Evolutionary conservation across 2,329 filamentous ascomycete genomes (phyloP), one percentile per base, ranked within the genome.

Genomic region (Paecilomyces sp.): DNA sequence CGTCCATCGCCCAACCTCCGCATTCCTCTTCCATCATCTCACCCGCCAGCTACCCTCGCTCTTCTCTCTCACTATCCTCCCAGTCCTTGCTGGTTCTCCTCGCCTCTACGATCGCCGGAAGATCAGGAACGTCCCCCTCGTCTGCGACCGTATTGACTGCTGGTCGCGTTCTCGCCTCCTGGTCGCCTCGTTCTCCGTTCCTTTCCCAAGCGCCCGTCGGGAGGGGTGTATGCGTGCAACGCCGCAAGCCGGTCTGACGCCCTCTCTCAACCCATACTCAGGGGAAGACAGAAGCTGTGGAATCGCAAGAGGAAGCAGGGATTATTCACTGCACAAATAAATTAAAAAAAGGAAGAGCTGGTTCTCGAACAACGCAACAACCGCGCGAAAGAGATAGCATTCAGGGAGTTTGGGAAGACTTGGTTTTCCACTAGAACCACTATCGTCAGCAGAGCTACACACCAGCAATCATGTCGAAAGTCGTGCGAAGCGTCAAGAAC

Each of bases 401-500:
- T 18, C 13, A 18, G 41, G 41, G n/a, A 47, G 18, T n/a, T 47
- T 18, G 6, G 31, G 41, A 18, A 47, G 15, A 47, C n/a, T 15
- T n/a, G 36, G 41, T 47, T 47, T 41, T 47, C 41, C 31, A 33
- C 31, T 47, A 47, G 41, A 8, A 18, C 7, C 6, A 18, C 8
- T 47, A 5, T n/a, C 36, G 7, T 36, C 34, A 52, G 12, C 50
- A 53, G 50, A 53, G 18, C 25, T 6, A n/a, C 36, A 63, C 62
- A 50, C 57, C 53, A 63, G 71, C 61, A 58, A 33, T 33, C 31
- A 99, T 99, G 94, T 97, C 93, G 61, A 95, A 95, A 80, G 92
- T 97, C 75, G 91, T 97, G 74, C 86, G 94, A 78, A 96, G 91
- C 75, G 92, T 97, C 71, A 97, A 97, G 82, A 99, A 97, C 83